Percentiles rank a stretch among this genome's conserved stretches.
These are phyloP conservation scores for Dictyostelium capitatum DNA, from an alignment of 78 protist species.

Conservation along the genomic window DNA sequence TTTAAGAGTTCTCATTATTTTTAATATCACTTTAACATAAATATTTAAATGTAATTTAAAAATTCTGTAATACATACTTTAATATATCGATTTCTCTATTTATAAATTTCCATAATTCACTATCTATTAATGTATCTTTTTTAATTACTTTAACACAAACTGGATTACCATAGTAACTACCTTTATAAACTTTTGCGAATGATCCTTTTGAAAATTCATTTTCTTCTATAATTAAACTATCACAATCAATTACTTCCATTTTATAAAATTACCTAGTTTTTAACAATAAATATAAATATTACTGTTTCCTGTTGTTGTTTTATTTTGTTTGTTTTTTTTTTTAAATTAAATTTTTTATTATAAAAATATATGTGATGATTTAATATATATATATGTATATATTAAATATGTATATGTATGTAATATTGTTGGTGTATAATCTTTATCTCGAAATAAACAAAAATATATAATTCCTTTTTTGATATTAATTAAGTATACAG, in stretches of 20 bases:
- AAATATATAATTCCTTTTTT: no score
- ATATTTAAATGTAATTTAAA: neutral
- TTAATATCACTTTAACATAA: neutral
- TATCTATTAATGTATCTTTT: slow-evolving; percentile 57
- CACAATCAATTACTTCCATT: slow-evolving; percentile 54
- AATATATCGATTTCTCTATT: slow-evolving; percentile 65
- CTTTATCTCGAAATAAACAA: no score
- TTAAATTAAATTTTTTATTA: neutral
- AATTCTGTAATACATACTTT: slow-evolving; percentile 36
- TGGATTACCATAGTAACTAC: slow-evolving; percentile 47
- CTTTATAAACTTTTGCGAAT: slow-evolving; percentile 76
- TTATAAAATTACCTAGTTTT: neutral
- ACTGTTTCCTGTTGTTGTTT: neutral
- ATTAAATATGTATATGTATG: no score
- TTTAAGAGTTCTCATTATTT: no score
- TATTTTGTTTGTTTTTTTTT: neutral
- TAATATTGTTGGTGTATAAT: no score
- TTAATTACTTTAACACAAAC: slow-evolving; percentile 77
- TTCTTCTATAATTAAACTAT: slow-evolving; percentile 46
- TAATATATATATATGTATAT: no score
- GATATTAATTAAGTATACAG: no score
- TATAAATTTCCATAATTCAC: slow-evolving; percentile 31
- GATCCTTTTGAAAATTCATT: slow-evolving; percentile 75
- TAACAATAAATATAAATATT: neutral
- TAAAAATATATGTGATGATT: no score